phyloP scores from a whole-genome alignment of 2,329 filamentous ascomycete species.

The Epichloe festucae region DNA sequence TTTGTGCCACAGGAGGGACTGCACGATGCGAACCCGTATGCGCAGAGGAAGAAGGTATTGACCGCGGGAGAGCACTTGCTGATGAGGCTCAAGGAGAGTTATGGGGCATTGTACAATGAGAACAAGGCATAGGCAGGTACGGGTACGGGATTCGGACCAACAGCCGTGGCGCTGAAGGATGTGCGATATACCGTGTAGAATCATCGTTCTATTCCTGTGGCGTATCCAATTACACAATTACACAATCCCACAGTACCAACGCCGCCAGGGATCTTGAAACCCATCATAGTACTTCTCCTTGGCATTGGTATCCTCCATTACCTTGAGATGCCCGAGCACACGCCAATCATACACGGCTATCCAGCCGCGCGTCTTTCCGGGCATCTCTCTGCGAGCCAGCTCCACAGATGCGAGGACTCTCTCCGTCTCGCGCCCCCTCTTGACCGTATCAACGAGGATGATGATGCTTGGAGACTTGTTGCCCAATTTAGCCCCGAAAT shows the following conservation, averaged over 20 bases:
- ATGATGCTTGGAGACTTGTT: neutral
- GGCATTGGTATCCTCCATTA: constrained; percentile 22
- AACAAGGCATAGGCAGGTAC: constrained; percentile 7
- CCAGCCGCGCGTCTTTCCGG: constrained; percentile 20
- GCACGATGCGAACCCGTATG: constrained; percentile 31
- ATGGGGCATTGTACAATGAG: constrained; percentile 40
- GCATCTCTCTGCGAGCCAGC: constrained; percentile 13
- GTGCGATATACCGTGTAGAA: too few species aligned
- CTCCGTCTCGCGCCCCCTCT: constrained; percentile 17
- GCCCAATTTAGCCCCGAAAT: neutral
- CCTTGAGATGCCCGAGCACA: constrained; percentile 27
- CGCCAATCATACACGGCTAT: constrained; percentile 35
- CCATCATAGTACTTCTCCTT: constrained; percentile 21
- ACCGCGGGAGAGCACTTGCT: constrained; percentile 52
- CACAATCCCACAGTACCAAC: constrained; percentile 30
- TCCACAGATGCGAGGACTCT: constrained; percentile 22
- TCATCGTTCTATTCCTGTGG: too few species aligned
- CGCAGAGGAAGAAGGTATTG: constrained; percentile 41
- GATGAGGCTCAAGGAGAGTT: constrained; percentile 47
- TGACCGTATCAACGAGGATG: constrained; percentile 29
- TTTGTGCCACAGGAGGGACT: constrained; percentile 22
- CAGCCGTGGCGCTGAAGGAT: neutral
- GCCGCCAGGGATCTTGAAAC: constrained; percentile 28
- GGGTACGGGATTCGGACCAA: neutral
- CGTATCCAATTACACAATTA: constrained; percentile 10